Base-by-base conservation (phyloP, 139 green algal genomes). In the Asterochloris erici region DNA sequence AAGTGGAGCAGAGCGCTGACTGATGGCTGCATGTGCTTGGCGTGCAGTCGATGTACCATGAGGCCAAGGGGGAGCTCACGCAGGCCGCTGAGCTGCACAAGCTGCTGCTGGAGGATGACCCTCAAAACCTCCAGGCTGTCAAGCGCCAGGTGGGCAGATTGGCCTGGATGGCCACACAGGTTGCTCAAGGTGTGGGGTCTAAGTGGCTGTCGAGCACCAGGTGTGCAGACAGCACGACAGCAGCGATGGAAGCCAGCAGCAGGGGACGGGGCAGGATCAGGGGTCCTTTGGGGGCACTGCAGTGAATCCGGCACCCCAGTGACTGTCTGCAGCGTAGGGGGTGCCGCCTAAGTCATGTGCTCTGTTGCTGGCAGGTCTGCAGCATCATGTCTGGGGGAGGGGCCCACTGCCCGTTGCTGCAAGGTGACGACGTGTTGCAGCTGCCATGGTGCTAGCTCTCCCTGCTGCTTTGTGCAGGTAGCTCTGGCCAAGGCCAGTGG, bases 31-130 rank as follows among this genome's bases (percentile, higher is more conserved):
- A 28, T 78, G 21, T n/a, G 4, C 63, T 74, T 27, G 73, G 29
- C 79, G 17, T 71, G 38, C 91, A 96, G 92, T 93, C 88, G 17
- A 93, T 97, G 93, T 93, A 94, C 73, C 90, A 90, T 74, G 92
- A 97, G 81, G 85, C 90, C 1, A 73, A 73, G 28, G 87, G 87
- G 6, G 79, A 90, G 12, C 81, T 77, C 9, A 63, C 77, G 6
- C 78, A 90, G 11, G 90, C 93, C 0, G 82, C 91, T 81, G 73
- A 88, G 60, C 47, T 93, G 14, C 96, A 96, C 77, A 63, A 85
- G 0, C 87, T 90, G 29, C 82, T 93, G 23, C 84, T 97, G 73
- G 71, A 86, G 54, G 54, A 85, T 14, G 78, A 92, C 64, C 85
- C 91, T 14, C n/a, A 75, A 14, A 92, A 90, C 69, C 85, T 93